Evolutionary conservation across 2,329 filamentous ascomycete species (phyloP), one percentile per base, ranked within the genome.

Genomic region (Penicillium brasilianum): DNA sequence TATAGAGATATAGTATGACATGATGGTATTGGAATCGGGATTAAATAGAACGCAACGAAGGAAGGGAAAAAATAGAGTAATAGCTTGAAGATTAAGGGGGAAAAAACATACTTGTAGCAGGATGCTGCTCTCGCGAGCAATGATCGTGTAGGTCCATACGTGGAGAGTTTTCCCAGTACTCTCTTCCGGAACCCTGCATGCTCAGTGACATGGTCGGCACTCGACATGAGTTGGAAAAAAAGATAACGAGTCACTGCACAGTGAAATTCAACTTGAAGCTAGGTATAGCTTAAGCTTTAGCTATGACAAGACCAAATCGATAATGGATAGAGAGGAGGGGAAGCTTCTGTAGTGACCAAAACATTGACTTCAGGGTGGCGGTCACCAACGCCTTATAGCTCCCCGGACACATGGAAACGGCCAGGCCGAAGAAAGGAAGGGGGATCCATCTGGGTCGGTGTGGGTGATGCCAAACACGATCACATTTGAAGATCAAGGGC

Each of bases 1-100:
- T 20, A 7, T 25, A 28, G 22, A 16, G 32, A 37, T 28, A 3
- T 22, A 28, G 7, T 30, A 22, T 41, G 50, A 11, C 8, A 36
- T 52, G 22, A 52, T 90, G 73, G 32, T 36, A 44, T 95, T 88
- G 63, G 96, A 89, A 76, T 73, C 68, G 59, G 37, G 77, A 71
- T 56, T 77, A 74, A 28, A 16, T n/a, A n/a, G 37, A n/a, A 30
- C 4, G 7, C 14, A n/a, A 41, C 13, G 36, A 41, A 28, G 41
- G 13, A 4, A 22, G 18, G 18, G 9, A 9, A 51, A 11, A 3
- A 25, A 28, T 28, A 20, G n/a, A 36, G 22, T 2, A 32, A 34
- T 51, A 22, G 3, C n/a, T 16, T 20, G 9, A 34, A 22, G 3
- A 10, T 16, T 20, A n/a, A 34, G 13, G 18, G 4, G n/a, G 16